Conservation (phyloP, 2,329 filamentous ascomycete genomes). For the Alternaria arborescens region DNA sequence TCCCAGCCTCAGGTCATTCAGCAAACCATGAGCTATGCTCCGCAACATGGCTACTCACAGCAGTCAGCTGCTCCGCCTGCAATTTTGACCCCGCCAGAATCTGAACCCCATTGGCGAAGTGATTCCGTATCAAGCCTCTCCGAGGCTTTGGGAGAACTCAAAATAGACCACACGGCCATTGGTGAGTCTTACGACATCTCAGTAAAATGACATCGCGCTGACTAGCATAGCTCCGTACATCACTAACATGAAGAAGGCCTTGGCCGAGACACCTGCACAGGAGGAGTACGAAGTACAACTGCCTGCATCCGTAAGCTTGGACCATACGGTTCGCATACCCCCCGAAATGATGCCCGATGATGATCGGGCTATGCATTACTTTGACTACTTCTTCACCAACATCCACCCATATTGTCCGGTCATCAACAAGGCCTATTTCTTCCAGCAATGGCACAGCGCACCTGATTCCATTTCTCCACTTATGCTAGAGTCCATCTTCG, state of each 20-base stretch:
- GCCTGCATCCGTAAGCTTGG: constrained; percentile 73
- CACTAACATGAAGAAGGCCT: constrained; percentile 66
- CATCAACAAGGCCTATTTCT: constrained; percentile 81
- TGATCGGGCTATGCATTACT: constrained; percentile 81
- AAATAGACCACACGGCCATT: constrained; percentile 85
- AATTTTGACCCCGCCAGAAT: constrained; percentile 55
- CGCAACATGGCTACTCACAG: constrained; percentile 46
- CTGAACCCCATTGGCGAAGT: constrained; percentile 56
- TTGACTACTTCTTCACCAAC: constrained; percentile 88
- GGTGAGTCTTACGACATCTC: constrained; percentile 62
- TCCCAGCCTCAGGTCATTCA: constrained; percentile 42
- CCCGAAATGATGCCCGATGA: constrained; percentile 93
- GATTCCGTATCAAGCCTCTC: constrained; percentile 70
- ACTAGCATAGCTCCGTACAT: constrained; percentile 78
- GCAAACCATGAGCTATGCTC: constrained; percentile 47
- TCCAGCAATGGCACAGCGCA: constrained; percentile 87
- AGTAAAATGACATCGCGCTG: constrained; percentile 15
- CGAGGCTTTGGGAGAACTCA: constrained; percentile 84
- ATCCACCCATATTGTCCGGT: constrained; percentile 95
- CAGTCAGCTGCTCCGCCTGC: constrained; percentile 34
- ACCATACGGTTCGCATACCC: constrained; percentile 84
- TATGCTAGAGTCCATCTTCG: constrained; percentile 88
- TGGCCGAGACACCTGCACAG: constrained; percentile 69
- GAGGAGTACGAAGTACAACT: constrained; percentile 77
- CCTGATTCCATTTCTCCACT: constrained; percentile 87